Conservation (phyloP, 1,284 basidiomycete species). For the Trametes hirsuta region DNA sequence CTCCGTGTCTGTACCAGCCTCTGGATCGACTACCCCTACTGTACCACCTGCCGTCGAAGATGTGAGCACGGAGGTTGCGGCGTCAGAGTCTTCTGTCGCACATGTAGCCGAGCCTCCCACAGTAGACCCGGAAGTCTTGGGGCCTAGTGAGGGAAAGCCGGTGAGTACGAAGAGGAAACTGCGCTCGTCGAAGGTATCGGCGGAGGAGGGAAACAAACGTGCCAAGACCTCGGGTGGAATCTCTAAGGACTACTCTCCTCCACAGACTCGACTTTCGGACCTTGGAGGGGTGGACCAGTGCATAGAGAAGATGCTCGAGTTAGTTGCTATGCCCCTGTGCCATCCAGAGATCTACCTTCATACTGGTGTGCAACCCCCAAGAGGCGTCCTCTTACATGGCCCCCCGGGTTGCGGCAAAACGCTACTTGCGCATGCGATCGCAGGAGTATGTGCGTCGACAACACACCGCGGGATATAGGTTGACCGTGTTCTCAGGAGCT, state of each 20-base stretch:
- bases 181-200: slow-evolving; percentile 44
- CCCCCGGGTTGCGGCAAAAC: slow-evolving; percentile 98
- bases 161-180: slow-evolving; percentile 55
- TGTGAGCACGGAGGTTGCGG: neutral
- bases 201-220: slow-evolving; percentile 59
- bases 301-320: slow-evolving; percentile 92
- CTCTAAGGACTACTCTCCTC: slow-evolving; percentile 67
- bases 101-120: slow-evolving; percentile 17
- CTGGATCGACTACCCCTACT: slow-evolving; percentile 27
- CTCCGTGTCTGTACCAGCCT: slow-evolving; percentile 32
- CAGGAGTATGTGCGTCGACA: slow-evolving; percentile 68
- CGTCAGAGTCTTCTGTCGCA: neutral
- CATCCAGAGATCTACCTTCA: slow-evolving; percentile 96
- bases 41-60: slow-evolving; percentile 35
- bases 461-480: slow-evolving; percentile 13
- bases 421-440: slow-evolving; percentile 88
- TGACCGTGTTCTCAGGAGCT: slow-evolving; percentile 64
- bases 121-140: slow-evolving; percentile 28
- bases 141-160: slow-evolving; percentile 33
- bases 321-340: slow-evolving; percentile 92
- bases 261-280: slow-evolving; percentile 75
- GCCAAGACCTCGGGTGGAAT: slow-evolving; percentile 43
- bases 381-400: slow-evolving; percentile 94
- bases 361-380: slow-evolving; percentile 90
- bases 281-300: slow-evolving; percentile 88